Evolutionary conservation across 2,329 filamentous ascomycete species (phyloP).

Genomic region (Cladophialophora immunda): DNA sequence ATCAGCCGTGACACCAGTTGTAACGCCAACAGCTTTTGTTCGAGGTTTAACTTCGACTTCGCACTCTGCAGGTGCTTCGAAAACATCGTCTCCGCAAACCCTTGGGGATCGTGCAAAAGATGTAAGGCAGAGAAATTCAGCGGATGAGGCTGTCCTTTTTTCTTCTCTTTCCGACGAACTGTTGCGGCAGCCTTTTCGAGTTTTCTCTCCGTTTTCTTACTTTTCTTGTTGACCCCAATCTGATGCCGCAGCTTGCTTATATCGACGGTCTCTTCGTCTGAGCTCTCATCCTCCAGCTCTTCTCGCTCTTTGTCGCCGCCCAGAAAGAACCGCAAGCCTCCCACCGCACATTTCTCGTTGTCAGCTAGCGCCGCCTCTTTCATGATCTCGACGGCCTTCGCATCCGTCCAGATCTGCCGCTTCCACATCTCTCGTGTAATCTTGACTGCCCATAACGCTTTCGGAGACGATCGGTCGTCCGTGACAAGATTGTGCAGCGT

Average conservation of each 20-base stretch:
- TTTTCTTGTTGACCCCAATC: conserved; percentile 94
- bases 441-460: conserved; percentile 95
- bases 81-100: conserved; percentile 89
- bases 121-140: conserved; percentile 97
- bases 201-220: conserved; percentile 81
- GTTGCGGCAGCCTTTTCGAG: conserved; percentile 83
- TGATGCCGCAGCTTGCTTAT: conserved; percentile 85
- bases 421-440: conserved; percentile 96
- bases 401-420: conserved; percentile 93
- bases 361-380: conserved; percentile 88
- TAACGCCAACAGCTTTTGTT: conserved; percentile 87
- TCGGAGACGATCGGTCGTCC: conserved; percentile 82
- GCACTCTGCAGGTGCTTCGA: conserved; percentile 88
- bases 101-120: conserved; percentile 91
- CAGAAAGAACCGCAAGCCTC: conserved; percentile 91
- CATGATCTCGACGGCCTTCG: conserved; percentile 97
- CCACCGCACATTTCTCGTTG: conserved; percentile 90
- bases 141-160: conserved; percentile 85
- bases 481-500: conserved; percentile 91
- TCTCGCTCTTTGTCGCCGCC: conserved; percentile 96
- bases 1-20: conserved; percentile 91
- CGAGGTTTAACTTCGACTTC: conserved; percentile 83
- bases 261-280: conserved; percentile 77
- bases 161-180: conserved; percentile 82
- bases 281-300: conserved; percentile 87